A percentile compares a stretch with the other conserved stretches of the same genome.
Conservation (phyloP, 2,329 filamentous ascomycete genomes). For the Didymella lethalis region DNA sequence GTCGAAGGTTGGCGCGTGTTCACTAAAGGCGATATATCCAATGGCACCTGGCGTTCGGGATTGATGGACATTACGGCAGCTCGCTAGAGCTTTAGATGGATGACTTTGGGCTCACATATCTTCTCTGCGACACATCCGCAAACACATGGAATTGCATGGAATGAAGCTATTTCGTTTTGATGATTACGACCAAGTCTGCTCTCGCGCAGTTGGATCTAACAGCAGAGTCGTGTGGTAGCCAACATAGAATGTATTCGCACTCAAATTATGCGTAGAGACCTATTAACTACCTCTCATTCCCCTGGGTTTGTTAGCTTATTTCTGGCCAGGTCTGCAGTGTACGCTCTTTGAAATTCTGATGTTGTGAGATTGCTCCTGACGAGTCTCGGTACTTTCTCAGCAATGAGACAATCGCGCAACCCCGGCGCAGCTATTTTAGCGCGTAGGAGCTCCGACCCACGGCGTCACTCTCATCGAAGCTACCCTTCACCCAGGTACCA, state of each 20-base stretch:
- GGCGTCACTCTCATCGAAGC: constrained; percentile 9
- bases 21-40: constrained; percentile 10
- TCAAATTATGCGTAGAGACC: too few relatives aligned
- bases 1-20: background rate
- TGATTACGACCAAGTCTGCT: background rate
- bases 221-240: background rate
- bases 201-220: background rate
- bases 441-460: constrained; percentile 21
- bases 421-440: constrained; percentile 14
- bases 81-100: constrained; percentile 5
- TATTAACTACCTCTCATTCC: too few relatives aligned
- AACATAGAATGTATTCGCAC: too few relatives aligned
- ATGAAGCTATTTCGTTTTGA: background rate
- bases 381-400: background rate
- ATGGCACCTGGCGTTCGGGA: constrained; percentile 20
- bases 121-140: constrained; percentile 2
- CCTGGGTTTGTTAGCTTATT: too few relatives aligned
- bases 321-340: too few relatives aligned
- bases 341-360: background rate
- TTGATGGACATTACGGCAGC: constrained; percentile 14
- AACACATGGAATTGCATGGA: background rate
- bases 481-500: constrained; percentile 11
- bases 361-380: background rate
- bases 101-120: background rate
- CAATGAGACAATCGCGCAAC: constrained; percentile 14